Conservation (phyloP, 805 yeast genomes). For the Hanseniaspora osmophila region DNA sequence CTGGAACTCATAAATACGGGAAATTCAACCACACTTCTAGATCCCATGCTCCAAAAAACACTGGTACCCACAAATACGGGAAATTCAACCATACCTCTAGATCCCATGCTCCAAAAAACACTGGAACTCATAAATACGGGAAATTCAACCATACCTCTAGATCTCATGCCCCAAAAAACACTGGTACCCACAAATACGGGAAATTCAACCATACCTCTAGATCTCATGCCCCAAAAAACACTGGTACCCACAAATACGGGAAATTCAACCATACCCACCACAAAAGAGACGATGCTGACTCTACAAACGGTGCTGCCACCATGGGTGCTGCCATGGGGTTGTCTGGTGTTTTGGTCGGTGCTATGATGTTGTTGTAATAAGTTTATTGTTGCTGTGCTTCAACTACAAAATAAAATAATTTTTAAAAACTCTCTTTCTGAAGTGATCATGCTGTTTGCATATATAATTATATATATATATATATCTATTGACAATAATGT, state of each 20-base stretch:
- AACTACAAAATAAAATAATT: too few species aligned
- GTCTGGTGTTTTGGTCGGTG: constrained; percentile 38
- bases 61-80: constrained; percentile 47
- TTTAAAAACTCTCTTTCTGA: too few species aligned
- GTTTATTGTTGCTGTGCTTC: background rate
- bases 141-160: constrained; percentile 34
- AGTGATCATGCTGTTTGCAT: too few species aligned
- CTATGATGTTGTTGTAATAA: constrained; percentile 30
- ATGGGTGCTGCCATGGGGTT: constrained; percentile 18
- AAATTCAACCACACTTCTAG: constrained; percentile 34
- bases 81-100: constrained; percentile 31
- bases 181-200: constrained; percentile 40
- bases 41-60: constrained; percentile 19
- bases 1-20: constrained; percentile 40
- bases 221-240: constrained; percentile 19
- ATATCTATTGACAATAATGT: too few species aligned
- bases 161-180: constrained; percentile 21
- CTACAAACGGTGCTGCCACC: constrained; percentile 12
- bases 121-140: constrained; percentile 33
- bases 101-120: constrained; percentile 16
- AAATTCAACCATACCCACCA: constrained; percentile 31
- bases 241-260: constrained; percentile 47
- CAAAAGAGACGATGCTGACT: constrained; percentile 14
- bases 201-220: constrained; percentile 32
- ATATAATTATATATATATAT: too few species aligned